A percentile compares a stretch with the other conserved stretches of the same genome.
phyloP scores from a whole-genome alignment of 768 basidiomycete species.

The Rhizopogon rudus region DNA sequence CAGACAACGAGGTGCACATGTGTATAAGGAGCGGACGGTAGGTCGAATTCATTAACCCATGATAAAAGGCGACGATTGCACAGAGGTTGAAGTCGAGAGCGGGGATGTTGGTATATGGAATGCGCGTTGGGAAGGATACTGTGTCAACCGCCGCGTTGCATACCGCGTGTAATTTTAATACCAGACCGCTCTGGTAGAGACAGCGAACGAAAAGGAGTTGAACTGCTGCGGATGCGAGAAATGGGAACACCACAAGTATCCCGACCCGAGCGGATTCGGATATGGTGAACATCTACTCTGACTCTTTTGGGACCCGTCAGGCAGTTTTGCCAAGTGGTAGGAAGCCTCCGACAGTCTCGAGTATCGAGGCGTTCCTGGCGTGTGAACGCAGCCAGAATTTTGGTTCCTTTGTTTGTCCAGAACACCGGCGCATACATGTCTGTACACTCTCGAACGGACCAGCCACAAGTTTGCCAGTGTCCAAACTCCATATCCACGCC shows the following conservation, averaged over 20 bases:
- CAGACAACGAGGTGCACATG: neutral
- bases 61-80: constrained; percentile 40
- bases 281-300: too few species aligned
- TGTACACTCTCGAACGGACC: too few species aligned
- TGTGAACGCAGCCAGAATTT: too few species aligned
- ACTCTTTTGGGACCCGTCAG: too few species aligned
- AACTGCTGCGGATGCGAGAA: neutral
- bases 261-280: neutral
- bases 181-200: neutral
- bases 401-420: too few species aligned
- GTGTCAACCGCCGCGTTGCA: constrained; percentile 21
- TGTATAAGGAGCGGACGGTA: constrained; percentile 1
- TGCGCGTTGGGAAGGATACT: constrained; percentile 23
- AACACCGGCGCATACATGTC: too few species aligned
- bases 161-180: constrained; percentile 16
- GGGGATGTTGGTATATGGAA: constrained; percentile 31
- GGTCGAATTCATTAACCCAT: constrained; percentile 11
- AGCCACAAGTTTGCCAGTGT: too few species aligned
- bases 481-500: too few species aligned
- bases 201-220: neutral
- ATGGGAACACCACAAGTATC: constrained; percentile 1
- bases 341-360: too few species aligned
- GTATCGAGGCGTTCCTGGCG: too few species aligned
- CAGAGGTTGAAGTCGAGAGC: constrained; percentile 35
- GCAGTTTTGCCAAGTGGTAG: too few species aligned